A percentile compares a stretch with the other conserved stretches of the same genome.
These are phyloP conservation scores for Filobasidium uniguttulatum DNA, from an alignment of 1,284 basidiomycete genomes.

Conservation along the genomic window DNA sequence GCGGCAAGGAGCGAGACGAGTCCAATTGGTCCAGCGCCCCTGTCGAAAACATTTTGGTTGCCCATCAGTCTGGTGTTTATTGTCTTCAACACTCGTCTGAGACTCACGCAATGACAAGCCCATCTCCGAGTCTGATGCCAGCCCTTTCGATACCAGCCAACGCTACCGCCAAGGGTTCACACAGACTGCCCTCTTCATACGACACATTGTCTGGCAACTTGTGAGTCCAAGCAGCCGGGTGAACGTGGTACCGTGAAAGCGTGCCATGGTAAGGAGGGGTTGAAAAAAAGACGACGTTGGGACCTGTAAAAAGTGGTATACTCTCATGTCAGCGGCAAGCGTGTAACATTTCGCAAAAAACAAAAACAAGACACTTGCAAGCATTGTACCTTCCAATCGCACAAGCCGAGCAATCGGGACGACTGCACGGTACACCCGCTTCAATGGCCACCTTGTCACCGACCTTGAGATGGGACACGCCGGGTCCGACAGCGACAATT, in stretches of 20 bases:
- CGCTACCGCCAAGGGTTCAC: conserved; percentile 43
- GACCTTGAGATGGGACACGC: conserved; percentile 32
- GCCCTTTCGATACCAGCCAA: conserved; percentile 43
- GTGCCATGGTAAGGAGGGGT: conserved; percentile 41
- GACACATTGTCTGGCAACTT: conserved; percentile 39
- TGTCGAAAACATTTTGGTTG: conserved; percentile 10
- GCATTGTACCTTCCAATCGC: conserved; percentile 43
- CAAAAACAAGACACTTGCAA: conserved; percentile 25
- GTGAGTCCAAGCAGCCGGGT: conserved; percentile 45
- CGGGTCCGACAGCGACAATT: conserved; percentile 38
- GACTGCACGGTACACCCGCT: conserved; percentile 42
- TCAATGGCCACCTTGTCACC: conserved; percentile 43
- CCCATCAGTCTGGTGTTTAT: not conserved
- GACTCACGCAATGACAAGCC: conserved; percentile 37
- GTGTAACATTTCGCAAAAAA: not conserved
- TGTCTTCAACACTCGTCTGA: not conserved
- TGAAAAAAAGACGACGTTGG: conserved; percentile 40
- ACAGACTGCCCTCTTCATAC: conserved; percentile 43
- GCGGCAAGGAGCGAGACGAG: conserved; percentile 42
- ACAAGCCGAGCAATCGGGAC: conserved; percentile 40
- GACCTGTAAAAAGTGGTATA: conserved; percentile 21
- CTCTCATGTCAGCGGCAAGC: too few species aligned
- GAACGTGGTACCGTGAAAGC: conserved; percentile 41
- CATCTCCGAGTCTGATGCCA: conserved; percentile 39
- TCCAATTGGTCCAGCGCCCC: conserved; percentile 43